Conservation (phyloP, 176 grass and related monocot genomes). For the Raddia guianensis region DNA sequence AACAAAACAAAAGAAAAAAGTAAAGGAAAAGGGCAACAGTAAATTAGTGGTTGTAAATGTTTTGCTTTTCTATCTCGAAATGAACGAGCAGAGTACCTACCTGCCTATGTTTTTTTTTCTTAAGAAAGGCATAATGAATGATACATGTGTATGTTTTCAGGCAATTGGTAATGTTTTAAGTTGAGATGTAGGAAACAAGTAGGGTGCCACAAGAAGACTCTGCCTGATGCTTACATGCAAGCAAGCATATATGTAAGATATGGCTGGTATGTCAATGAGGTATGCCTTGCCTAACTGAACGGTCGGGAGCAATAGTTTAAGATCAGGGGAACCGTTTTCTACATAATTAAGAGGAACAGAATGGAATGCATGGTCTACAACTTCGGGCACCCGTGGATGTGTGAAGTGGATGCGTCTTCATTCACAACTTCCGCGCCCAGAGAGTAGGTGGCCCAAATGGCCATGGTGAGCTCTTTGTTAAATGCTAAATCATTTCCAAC, state of each 20-base stretch:
- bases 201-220: slow-evolving; percentile 35
- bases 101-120: too few species aligned
- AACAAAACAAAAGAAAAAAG: too few species aligned
- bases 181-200: neutral
- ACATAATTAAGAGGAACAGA: slow-evolving; percentile 50
- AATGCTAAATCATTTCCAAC: slow-evolving; percentile 27
- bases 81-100: too few species aligned
- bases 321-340: slow-evolving; percentile 29
- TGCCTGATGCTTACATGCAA: neutral
- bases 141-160: too few species aligned
- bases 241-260: slow-evolving; percentile 10
- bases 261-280: slow-evolving; percentile 41
- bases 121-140: too few species aligned
- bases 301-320: slow-evolving; percentile 41
- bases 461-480: slow-evolving; percentile 30
- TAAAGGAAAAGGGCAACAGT: too few species aligned
- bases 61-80: too few species aligned
- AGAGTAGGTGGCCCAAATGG: slow-evolving; percentile 53
- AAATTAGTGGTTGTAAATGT: too few species aligned
- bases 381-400: slow-evolving; percentile 54
- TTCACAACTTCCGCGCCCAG: slow-evolving; percentile 45
- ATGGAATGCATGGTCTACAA: slow-evolving; percentile 63
- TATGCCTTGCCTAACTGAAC: slow-evolving; percentile 59
- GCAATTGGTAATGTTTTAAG: neutral
- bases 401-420: slow-evolving; percentile 55